Base-by-base conservation (phyloP, 2,329 filamentous ascomycete species). In the Didymella segeticola region DNA sequence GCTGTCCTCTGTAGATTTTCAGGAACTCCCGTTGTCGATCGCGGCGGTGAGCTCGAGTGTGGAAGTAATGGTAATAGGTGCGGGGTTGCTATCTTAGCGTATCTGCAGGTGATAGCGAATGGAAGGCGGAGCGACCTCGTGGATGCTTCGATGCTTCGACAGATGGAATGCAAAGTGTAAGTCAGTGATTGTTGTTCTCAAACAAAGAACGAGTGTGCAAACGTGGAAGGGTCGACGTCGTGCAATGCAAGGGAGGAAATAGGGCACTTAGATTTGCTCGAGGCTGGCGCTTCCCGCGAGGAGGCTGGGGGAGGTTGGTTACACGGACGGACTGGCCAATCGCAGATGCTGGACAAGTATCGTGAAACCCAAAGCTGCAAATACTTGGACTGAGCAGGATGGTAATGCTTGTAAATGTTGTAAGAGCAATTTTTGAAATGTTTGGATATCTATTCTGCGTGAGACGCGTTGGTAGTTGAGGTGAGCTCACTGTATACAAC, bases 221-320 rank as follows among this genome's bases (percentile, higher is more conserved):
- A 43, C 22, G 51, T 45, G 42, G 41, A 47, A 53, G 37, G 36
- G 20, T 47, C 30, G 50, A 57, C 46, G 51, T 56, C 45, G 49
- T 56, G 64, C 48, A 57, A 50, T 36, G 49, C 49, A 53, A 69
- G 66, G 51, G 45, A 54, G 37, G 67, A 72, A 71, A 69, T 68
- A 65, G 66, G 58, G 61, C 58, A 57, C 63, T 68, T 69, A 53
- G 62, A 62, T 62, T 63, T 66, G 59, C 19, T 60, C 20, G 57
- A 47, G 67, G 67, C 62, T 69, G 66, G 64, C 41, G 33, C 43
- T 51, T 33, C 25, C 38, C 37, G 47, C 20, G 41, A 33, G 52
- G 52, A 33, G 52, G 52, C 46, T 56, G 52, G 52, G n/a, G 52
- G 68, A 53, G 53, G 43, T 23, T 57, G 53, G 54, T 30, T 53